Evolutionary conservation across 176 grass and related monocot species (phyloP), one percentile per base, ranked within the genome.

Genomic region (Echinochloa phyllopogon): DNA sequence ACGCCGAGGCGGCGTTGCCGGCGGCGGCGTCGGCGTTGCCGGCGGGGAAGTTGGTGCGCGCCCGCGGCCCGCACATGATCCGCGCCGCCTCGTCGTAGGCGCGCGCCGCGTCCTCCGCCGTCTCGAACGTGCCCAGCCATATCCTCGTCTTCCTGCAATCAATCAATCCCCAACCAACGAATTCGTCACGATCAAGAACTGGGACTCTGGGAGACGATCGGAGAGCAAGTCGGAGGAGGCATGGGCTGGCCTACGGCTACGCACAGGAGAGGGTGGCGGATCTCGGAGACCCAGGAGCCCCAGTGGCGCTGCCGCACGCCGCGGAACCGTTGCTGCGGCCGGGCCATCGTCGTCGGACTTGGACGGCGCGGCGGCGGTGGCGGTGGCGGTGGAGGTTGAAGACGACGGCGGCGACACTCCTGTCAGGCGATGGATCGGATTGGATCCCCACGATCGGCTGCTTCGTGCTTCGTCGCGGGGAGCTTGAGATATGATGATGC

Each of bases 101-200:
- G 29, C 93, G 83, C 76, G 96, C 96, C 20, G 96, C 96, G 80
- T 99, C 96, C 83, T 99, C 89, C 0, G 96, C 96, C 72, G 96
- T 96, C 86, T 99, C 93, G 87, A 99, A 99, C 17, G 96, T 99
- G 65, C 96, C 96, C 37, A 99, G 91, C 96, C 96, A 99, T 80
- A 99, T 99, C 75, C 96, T 71, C 8, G 89, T 90, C 89, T 98
- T 98, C 90, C 96, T 98, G 89, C 33, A 76, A 83, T 1, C 29
- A 33, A 33, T 33, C 29, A 33, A 72, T 7, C 12, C 23, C 24
- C 10, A 69, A 2, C 2, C 49, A 42, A 8, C 80, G 9, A 14
- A 62, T 42, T 53, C 72, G 51, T 12, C 79, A 69, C 9, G 11
- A n/a, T 21, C 13, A 62, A 1, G 41, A 61, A 61, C 25, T 15